Evolutionary conservation across 305 asterid genomes (phyloP).

Genomic region (Nicotiana rustica): DNA sequence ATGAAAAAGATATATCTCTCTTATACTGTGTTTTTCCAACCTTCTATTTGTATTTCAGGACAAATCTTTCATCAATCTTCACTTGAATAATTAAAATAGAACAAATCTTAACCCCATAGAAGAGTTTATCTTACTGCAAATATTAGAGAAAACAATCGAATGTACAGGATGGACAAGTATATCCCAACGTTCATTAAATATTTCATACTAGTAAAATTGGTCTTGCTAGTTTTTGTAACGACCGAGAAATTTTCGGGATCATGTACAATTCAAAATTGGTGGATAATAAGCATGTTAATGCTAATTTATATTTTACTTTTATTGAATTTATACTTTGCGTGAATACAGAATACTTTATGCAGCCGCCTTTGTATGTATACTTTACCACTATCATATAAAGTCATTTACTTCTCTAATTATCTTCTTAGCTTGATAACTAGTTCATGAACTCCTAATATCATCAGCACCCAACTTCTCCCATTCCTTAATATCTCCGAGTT

Average conservation of each 20-base stretch:
- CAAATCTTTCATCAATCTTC: too few relatives aligned
- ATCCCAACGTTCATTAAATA: not conserved
- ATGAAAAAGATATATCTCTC: not conserved
- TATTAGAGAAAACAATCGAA: too few relatives aligned
- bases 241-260: not conserved
- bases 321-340: not conserved
- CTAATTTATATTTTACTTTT: not conserved
- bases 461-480: too few relatives aligned
- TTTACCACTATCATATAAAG: not conserved
- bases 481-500: too few relatives aligned
- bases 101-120: too few relatives aligned
- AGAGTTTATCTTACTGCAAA: not conserved
- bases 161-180: not conserved
- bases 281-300: not conserved
- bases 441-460: not conserved
- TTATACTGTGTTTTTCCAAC: not conserved
- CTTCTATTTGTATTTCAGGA: too few relatives aligned
- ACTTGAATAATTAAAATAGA: too few relatives aligned
- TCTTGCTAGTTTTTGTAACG: not conserved
- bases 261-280: not conserved
- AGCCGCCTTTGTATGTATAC: not conserved
- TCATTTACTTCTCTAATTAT: too few relatives aligned
- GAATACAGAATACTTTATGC: too few relatives aligned
- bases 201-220: not conserved
- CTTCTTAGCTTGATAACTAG: not conserved